Base-by-base conservation (phyloP, 768 basidiomycete species). In the Tulasnella sp. region DNA sequence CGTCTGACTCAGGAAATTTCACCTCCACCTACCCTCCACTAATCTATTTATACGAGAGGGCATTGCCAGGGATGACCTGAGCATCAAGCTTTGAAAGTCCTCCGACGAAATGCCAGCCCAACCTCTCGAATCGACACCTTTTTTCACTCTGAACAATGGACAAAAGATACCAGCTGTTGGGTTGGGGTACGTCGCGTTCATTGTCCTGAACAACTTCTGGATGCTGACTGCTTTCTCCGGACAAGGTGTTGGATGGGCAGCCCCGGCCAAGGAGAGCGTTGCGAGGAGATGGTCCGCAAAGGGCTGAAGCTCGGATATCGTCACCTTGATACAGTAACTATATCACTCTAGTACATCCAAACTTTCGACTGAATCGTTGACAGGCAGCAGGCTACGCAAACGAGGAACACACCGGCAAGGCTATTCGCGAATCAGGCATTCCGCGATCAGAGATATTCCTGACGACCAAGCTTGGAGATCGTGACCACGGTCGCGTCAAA, bases 341-440 rank as follows among this genome's bases (percentile, higher is more conserved):
- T n/a, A 22, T 5, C 71, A n/a, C 39, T 29, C n/a, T 22, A 25
- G 8, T 11, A 25, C 22, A 7, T 5, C 22, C 25, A n/a, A n/a
- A 12, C 25, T 12, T 29, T 58, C 42, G 22, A 58, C 22, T 58
- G 25, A 29, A 12, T 11, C 3, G 4, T 0, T n/a, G 29, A 14
- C 15, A 69, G 68, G 68, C 68, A 37, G 68, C 68, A 1, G 71
- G 71, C 11, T 72, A 72, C n/a, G 31, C 1, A 12, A 89, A 86
- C 75, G 88, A 89, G 79, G 80, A 83, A 78, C 78, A 80, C 14
- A 87, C 88, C 31, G 86, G 88, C 6, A 79, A 80, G 38, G 87
- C 85, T 2, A 84, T 89, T 58, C 81, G 84, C 15, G 85, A 79
- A 52, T 79, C 78, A 4, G 78, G 78, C 22, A 69, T 80, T 15